These are phyloP conservation scores for Botryotinia convoluta DNA, from an alignment of 2,329 filamentous ascomycete genomes.

Conservation along the genomic window DNA sequence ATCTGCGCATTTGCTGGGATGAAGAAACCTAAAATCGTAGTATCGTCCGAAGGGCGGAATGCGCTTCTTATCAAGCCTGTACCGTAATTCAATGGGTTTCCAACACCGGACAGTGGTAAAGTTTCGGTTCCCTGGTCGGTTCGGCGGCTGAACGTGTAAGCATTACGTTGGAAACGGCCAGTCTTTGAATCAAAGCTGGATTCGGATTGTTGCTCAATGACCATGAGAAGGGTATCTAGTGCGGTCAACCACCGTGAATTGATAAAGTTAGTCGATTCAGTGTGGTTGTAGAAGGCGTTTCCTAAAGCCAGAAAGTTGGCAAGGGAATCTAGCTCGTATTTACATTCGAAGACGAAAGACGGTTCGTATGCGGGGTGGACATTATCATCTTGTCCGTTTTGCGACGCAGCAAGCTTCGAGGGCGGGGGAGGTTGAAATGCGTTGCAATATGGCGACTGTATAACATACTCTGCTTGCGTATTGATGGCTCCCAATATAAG, in stretches of 20 bases:
- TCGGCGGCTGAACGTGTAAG: slow-evolving; percentile 81
- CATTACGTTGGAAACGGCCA: slow-evolving; percentile 64
- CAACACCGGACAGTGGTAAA: slow-evolving; percentile 73
- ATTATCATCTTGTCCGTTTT: slow-evolving; percentile 76
- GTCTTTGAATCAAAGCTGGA: slow-evolving; percentile 74
- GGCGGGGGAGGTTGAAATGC: slow-evolving; percentile 94
- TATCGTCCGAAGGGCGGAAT: slow-evolving; percentile 92
- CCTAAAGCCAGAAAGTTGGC: slow-evolving; percentile 83
- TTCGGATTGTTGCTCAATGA: slow-evolving; percentile 74
- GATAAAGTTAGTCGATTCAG: slow-evolving; percentile 74
- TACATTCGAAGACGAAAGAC: slow-evolving; percentile 90
- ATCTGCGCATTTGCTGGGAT: slow-evolving; percentile 98
- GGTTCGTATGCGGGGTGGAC: slow-evolving; percentile 89
- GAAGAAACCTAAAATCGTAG: slow-evolving; percentile 89
- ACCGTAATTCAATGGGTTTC: slow-evolving; percentile 84
- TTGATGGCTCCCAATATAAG: slow-evolving; percentile 92
- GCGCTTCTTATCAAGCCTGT: slow-evolving; percentile 88
- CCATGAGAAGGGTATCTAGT: slow-evolving; percentile 67
- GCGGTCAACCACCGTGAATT: slow-evolving; percentile 76
- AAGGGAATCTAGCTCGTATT: slow-evolving; percentile 95
- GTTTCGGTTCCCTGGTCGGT: slow-evolving; percentile 89
- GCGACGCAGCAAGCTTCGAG: slow-evolving; percentile 66
- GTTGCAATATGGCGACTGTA: slow-evolving; percentile 94
- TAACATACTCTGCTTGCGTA: slow-evolving; percentile 92
- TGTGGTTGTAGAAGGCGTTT: slow-evolving; percentile 84